Conservation (phyloP, 106 monocot genomes). For the Xerophyta viscosa region DNA sequence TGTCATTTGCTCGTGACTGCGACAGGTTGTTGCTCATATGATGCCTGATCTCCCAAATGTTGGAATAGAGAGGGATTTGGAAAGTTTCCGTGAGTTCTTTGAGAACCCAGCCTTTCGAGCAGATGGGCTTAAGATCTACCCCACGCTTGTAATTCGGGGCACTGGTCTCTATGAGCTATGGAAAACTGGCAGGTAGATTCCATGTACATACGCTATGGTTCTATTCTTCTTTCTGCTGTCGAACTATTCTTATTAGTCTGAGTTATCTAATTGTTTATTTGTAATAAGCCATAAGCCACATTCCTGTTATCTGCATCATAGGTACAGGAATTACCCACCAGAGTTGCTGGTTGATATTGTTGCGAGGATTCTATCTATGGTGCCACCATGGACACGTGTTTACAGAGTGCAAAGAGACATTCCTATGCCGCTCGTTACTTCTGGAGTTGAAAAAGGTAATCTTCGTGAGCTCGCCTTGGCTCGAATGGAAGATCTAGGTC, state of each 20-base stretch:
- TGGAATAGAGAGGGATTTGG: conserved; percentile 97
- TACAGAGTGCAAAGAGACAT: conserved; percentile 99
- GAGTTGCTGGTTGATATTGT: conserved; percentile 96
- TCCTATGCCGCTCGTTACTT: conserved; percentile 98
- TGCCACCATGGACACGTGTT: conserved; percentile 98
- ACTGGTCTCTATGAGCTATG: conserved; percentile 98
- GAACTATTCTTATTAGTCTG: too few relatives aligned
- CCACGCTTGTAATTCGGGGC: conserved; percentile 97
- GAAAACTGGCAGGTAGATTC: conserved; percentile 91
- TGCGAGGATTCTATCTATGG: conserved; percentile 93
- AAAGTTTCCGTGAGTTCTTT: conserved; percentile 96
- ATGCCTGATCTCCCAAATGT: conserved; percentile 99
- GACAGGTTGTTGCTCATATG: conserved; percentile 98
- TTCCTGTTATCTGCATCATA: conserved; percentile 9
- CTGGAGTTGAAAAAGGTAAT: conserved; percentile 99
- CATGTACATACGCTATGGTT: neutral
- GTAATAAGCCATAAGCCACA: neutral
- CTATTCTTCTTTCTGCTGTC: too few relatives aligned
- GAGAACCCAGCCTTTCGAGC: conserved; percentile 89
- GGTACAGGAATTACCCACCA: conserved; percentile 95
- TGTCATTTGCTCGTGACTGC: too few relatives aligned
- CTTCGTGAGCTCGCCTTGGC: conserved; percentile 98
- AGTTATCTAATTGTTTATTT: too few relatives aligned
- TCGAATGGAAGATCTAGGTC: conserved; percentile 95
- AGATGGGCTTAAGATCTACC: conserved; percentile 99